Percentiles rank a stretch among this genome's conserved stretches.
phyloP scores from a whole-genome alignment of 83 land plant genomes.

The Diphasiastrum complanatum region DNA sequence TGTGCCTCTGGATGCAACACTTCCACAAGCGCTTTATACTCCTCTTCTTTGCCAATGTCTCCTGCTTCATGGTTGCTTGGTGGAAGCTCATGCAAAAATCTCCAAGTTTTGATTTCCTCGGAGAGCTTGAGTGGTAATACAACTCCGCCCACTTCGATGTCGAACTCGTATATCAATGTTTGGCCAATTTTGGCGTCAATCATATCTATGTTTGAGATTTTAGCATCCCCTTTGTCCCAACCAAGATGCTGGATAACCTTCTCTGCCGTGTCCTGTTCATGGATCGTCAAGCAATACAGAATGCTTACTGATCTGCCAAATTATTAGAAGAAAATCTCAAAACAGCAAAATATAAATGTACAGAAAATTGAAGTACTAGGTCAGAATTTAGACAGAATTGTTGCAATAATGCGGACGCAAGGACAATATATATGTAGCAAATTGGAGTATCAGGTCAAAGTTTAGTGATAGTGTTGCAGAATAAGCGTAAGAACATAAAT shows the following conservation, averaged over 20 bases:
- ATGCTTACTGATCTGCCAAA: no score
- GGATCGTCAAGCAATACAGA: neutral
- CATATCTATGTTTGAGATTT: conserved; percentile 53
- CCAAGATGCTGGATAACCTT: conserved; percentile 56
- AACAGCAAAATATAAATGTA: no score
- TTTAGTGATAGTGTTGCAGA: no score
- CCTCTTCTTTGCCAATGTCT: conserved; percentile 23
- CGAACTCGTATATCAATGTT: conserved; percentile 77
- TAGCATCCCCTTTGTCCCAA: conserved; percentile 49
- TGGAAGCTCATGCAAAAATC: conserved; percentile 56
- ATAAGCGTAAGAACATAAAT: no score
- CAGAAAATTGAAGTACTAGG: no score
- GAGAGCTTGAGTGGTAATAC: conserved; percentile 62
- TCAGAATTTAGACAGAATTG: no score
- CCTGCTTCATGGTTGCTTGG: conserved; percentile 17
- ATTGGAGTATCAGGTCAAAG: no score
- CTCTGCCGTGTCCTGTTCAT: conserved; percentile 44
- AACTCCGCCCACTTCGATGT: conserved; percentile 57
- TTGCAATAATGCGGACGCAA: no score
- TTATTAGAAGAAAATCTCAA: no score
- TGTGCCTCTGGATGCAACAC: conserved; percentile 17
- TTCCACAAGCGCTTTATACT: conserved; percentile 27
- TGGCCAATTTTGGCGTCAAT: conserved; percentile 69
- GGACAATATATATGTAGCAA: no score
- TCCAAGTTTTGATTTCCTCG: conserved; percentile 75